Evolutionary conservation across 768 basidiomycete genomes (phyloP).

Genomic region (Tremella fuciformis): DNA sequence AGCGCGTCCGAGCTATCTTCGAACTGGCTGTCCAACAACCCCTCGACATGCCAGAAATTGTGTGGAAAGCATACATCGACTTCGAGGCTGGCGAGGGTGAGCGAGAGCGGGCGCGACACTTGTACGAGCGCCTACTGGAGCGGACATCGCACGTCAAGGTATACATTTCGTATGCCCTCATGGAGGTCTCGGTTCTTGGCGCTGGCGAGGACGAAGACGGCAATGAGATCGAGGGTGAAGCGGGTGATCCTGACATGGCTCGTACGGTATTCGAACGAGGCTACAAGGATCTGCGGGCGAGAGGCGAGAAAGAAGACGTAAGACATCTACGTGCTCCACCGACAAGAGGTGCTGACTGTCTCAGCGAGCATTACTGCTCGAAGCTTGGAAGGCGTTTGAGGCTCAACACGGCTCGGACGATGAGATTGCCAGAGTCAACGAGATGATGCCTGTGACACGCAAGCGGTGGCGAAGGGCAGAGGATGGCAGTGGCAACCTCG

Average conservation of each 20-base stretch:
- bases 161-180: slow-evolving; percentile 92
- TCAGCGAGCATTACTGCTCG: slow-evolving; percentile 84
- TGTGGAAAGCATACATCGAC: slow-evolving; percentile 77
- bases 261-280: slow-evolving; percentile 78
- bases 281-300: slow-evolving; percentile 79
- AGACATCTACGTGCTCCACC: slow-evolving; percentile 27
- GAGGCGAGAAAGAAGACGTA: slow-evolving; percentile 84
- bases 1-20: slow-evolving; percentile 87
- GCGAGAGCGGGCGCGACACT: slow-evolving; percentile 70
- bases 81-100: slow-evolving; percentile 95
- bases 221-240: slow-evolving; percentile 60
- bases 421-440: slow-evolving; percentile 76
- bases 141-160: slow-evolving; percentile 86
- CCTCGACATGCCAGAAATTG: slow-evolving; percentile 84
- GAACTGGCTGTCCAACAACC: slow-evolving; percentile 84
- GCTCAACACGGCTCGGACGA: slow-evolving; percentile 69
- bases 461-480: slow-evolving; percentile 80
- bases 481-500: slow-evolving; percentile 72
- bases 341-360: slow-evolving; percentile 2
- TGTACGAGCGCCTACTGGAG: slow-evolving; percentile 83
- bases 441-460: slow-evolving; percentile 88
- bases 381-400: slow-evolving; percentile 95
- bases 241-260: slow-evolving; percentile 67
- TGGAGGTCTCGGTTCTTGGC: slow-evolving; percentile 69
- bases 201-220: slow-evolving; percentile 51